Percentiles rank a stretch among this genome's conserved stretches.
Evolutionary conservation across 768 basidiomycete genomes (phyloP).

Genomic region (Mycena kentingensis): DNA sequence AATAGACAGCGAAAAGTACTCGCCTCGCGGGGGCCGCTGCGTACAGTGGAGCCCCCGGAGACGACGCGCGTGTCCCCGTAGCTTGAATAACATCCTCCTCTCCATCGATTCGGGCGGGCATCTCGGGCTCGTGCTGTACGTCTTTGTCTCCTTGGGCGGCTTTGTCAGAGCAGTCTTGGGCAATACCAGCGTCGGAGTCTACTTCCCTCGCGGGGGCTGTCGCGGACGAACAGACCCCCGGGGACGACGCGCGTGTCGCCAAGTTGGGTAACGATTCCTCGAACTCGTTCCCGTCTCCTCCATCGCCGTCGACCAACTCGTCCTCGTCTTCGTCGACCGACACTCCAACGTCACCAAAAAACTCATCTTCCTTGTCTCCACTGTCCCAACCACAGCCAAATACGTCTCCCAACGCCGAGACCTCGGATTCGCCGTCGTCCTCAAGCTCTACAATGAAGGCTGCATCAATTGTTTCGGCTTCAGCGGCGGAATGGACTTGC

Average conservation of each 20-base stretch:
- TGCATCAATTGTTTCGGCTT: neutral
- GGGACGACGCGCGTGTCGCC: neutral
- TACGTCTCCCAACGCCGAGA: no score
- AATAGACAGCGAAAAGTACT: neutral
- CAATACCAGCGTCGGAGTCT: neutral
- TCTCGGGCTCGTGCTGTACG: neutral
- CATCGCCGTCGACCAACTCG: no score
- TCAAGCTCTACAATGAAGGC: neutral
- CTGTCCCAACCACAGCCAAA: no score
- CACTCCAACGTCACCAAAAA: no score
- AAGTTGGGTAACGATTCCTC: neutral
- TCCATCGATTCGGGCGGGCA: neutral
- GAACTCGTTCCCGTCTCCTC: neutral
- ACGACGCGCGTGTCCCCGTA: no score
- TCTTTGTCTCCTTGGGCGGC: neutral
- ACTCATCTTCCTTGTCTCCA: no score
- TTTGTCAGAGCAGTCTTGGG: neutral
- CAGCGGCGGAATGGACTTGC: neutral
- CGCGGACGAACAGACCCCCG: conserved; percentile 3
- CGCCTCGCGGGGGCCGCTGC: conserved; percentile 11
- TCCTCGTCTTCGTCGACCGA: neutral
- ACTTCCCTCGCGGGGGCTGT: conserved; percentile 12
- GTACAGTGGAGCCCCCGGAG: no score
- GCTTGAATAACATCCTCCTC: no score
- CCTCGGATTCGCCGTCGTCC: neutral